These are phyloP conservation scores for Sparassis latifolia DNA, from an alignment of 1,284 basidiomycete species.

Conservation along the genomic window DNA sequence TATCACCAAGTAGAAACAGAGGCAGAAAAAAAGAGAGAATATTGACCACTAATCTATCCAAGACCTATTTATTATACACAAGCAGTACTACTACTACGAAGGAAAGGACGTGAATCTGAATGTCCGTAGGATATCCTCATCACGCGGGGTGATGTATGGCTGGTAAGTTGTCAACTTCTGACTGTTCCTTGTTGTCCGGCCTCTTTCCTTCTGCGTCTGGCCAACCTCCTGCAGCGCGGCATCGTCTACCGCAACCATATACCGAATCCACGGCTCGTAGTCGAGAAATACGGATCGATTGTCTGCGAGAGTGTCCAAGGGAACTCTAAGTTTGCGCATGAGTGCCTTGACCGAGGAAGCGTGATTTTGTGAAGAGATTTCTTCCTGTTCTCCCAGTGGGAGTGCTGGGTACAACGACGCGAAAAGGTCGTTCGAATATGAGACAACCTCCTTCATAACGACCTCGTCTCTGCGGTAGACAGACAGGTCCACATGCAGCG, in stretches of 20 bases:
- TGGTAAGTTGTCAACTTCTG: slow-evolving; percentile 8
- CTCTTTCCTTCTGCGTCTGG: slow-evolving; percentile 22
- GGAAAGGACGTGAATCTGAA: too few species aligned
- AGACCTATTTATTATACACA: too few species aligned
- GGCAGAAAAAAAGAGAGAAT: too few species aligned
- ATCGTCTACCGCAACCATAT: slow-evolving; percentile 70
- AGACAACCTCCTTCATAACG: background rate
- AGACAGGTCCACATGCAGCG: slow-evolving; percentile 2
- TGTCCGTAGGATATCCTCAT: too few species aligned
- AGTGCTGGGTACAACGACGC: too few species aligned
- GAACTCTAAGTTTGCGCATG: slow-evolving; percentile 2
- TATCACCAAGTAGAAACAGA: too few species aligned
- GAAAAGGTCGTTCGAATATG: too few species aligned
- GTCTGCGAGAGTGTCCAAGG: slow-evolving; percentile 2
- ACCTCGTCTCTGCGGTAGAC: slow-evolving; percentile 6
- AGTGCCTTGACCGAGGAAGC: slow-evolving; percentile 1
- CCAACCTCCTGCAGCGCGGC: slow-evolving; percentile 19
- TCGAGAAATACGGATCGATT: slow-evolving; percentile 49
- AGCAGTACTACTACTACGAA: too few species aligned
- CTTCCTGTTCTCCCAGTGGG: too few species aligned
- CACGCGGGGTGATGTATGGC: too few species aligned
- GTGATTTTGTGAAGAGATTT: background rate
- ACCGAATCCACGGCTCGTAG: slow-evolving; percentile 64
- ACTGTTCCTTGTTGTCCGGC: slow-evolving; percentile 55
- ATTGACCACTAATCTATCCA: too few species aligned